Evolutionary conservation across 2,329 filamentous ascomycete species (phyloP).

Genomic region (Colletotrichum sublineola): DNA sequence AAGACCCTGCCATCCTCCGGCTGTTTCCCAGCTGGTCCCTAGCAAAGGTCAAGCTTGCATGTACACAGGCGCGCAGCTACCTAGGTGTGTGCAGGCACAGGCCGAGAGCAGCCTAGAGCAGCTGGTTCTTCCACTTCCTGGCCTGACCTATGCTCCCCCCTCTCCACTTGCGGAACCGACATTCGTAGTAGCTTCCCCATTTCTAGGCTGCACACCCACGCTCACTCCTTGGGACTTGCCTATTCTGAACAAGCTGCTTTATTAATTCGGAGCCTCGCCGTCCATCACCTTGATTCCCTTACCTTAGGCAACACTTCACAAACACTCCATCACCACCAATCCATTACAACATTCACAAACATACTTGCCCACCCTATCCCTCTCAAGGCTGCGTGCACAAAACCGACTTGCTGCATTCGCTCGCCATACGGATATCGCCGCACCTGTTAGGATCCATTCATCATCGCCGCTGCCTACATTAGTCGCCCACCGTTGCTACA

Average conservation of each 20-base stretch:
- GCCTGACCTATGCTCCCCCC: conserved; percentile 6
- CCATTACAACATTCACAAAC: conserved; percentile 25
- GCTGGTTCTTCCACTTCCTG: conserved; percentile 21
- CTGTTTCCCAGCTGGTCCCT: conserved; percentile 2
- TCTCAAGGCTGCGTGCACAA: conserved; percentile 20
- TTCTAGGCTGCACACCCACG: conserved; percentile 39
- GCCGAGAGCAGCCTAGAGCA: conserved; percentile 11
- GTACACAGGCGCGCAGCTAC: conserved; percentile 1
- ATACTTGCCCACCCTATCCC: conserved; percentile 14
- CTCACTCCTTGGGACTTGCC: conserved; percentile 31
- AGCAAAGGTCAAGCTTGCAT: conserved; percentile 17
- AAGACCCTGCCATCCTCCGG: conserved; percentile 22
- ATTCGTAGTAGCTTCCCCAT: conserved; percentile 34
- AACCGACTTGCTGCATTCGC: conserved; percentile 19
- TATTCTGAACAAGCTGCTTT: conserved; percentile 34
- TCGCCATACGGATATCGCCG: conserved; percentile 27
- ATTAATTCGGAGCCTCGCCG: conserved; percentile 37
- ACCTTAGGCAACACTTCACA: conserved; percentile 39
- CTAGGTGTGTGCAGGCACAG: conserved; percentile 7
- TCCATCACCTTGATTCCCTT: conserved; percentile 17
- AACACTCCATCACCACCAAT: conserved; percentile 27
- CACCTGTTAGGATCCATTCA: conserved; percentile 27
- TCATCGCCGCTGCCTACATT: conserved; percentile 2
- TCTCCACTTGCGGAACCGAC: conserved; percentile 32
- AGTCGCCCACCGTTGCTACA: conserved; percentile 15